Evolutionary conservation across 164 flowering plant genomes (phyloP).

Genomic region (Brasenia schreberi): DNA sequence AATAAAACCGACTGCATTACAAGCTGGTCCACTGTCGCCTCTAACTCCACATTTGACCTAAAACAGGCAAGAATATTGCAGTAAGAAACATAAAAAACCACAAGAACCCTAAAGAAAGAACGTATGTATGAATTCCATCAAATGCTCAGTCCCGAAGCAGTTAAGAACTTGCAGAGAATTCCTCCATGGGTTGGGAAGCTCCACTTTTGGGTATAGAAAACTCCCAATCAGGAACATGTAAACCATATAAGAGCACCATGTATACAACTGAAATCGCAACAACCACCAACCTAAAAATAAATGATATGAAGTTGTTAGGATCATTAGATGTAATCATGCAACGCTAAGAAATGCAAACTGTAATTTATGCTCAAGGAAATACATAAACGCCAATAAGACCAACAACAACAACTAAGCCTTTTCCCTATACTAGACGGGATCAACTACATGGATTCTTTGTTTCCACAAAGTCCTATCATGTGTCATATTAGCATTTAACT

Average conservation of each 20-base stretch:
- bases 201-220: slow-evolving; percentile 25
- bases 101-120: neutral
- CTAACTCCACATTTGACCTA: slow-evolving; percentile 72
- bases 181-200: slow-evolving; percentile 13
- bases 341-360: neutral
- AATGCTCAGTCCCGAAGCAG: neutral
- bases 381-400: neutral
- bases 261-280: slow-evolving; percentile 26
- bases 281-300: slow-evolving; percentile 27
- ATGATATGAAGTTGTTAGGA: neutral
- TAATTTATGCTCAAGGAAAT: neutral
- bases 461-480: no score
- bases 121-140: neutral
- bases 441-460: no score
- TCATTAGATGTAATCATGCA: no score
- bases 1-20: slow-evolving; percentile 71
- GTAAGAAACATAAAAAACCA: neutral
- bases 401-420: no score
- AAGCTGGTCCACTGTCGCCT: slow-evolving; percentile 68
- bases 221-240: slow-evolving; percentile 66
- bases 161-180: slow-evolving; percentile 1
- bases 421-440: no score
- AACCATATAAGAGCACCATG: slow-evolving; percentile 40
- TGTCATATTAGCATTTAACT: no score
- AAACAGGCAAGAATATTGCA: neutral